Conservation (phyloP, 148 eudicot genomes). For the Polygonum maritimum region DNA sequence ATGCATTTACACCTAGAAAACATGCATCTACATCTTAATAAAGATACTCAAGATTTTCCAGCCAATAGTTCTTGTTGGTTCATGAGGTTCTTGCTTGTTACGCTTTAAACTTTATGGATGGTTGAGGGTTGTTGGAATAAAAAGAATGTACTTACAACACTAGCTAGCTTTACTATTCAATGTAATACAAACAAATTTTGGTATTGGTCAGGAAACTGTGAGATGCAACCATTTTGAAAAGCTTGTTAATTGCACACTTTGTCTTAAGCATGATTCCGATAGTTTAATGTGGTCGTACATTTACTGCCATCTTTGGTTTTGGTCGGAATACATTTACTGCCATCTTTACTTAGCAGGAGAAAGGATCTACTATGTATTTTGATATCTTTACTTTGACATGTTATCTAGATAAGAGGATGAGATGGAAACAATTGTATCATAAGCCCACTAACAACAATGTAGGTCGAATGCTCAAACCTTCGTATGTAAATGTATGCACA, state of each 20-base stretch:
- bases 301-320: neutral
- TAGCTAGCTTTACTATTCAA: neutral
- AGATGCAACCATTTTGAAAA: neutral
- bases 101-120: neutral
- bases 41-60: neutral
- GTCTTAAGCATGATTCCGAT: neutral
- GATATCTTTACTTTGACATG: too few relatives aligned
- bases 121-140: neutral
- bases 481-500: neutral
- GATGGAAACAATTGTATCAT: too few relatives aligned
- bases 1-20: slow-evolving; percentile 1
- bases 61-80: neutral
- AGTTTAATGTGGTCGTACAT: neutral
- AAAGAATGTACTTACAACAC: neutral
- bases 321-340: too few relatives aligned
- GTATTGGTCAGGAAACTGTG: neutral
- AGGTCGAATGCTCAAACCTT: neutral
- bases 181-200: neutral
- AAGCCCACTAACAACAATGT: too few relatives aligned
- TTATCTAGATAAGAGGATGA: too few relatives aligned
- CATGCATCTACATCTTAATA: neutral
- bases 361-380: too few relatives aligned
- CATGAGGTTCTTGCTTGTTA: slow-evolving; percentile 5
- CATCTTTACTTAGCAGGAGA: neutral
- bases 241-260: neutral